phyloP scores from a whole-genome alignment of 2,329 filamentous ascomycete species.

The Pestalotiopsis sp. region DNA sequence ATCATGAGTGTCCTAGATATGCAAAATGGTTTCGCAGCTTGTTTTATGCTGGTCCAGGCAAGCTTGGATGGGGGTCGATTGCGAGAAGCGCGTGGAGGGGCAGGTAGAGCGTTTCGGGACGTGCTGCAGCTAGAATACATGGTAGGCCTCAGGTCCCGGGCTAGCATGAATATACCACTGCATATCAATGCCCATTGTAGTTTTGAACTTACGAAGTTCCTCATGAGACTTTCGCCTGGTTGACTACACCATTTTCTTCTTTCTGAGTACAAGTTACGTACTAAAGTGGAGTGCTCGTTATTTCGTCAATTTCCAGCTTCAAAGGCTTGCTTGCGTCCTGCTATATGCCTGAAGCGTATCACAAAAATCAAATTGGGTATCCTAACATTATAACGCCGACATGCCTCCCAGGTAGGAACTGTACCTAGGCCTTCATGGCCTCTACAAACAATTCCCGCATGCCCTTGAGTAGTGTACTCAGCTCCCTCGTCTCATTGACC shows the following conservation, averaged over 20 bases:
- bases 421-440: conserved; percentile 53
- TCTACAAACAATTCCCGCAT: conserved; percentile 81
- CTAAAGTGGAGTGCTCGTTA: neutral
- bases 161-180: neutral
- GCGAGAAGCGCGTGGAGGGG: conserved; percentile 6
- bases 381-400: neutral
- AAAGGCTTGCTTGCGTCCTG: neutral
- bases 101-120: neutral
- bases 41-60: neutral
- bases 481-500: conserved; percentile 78
- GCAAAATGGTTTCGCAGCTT: neutral
- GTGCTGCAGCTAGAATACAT: neutral
- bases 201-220: neutral
- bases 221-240: no score
- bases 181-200: neutral
- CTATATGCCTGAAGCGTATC: neutral
- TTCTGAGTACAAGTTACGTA: neutral
- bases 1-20: neutral
- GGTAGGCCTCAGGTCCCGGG: neutral
- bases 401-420: neutral
- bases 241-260: neutral
- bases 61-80: neutral
- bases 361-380: neutral
- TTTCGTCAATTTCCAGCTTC: neutral
- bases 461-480: conserved; percentile 74